phyloP scores from a whole-genome alignment of 116 monocot genomes.

The Dioscorea cayenensis region DNA sequence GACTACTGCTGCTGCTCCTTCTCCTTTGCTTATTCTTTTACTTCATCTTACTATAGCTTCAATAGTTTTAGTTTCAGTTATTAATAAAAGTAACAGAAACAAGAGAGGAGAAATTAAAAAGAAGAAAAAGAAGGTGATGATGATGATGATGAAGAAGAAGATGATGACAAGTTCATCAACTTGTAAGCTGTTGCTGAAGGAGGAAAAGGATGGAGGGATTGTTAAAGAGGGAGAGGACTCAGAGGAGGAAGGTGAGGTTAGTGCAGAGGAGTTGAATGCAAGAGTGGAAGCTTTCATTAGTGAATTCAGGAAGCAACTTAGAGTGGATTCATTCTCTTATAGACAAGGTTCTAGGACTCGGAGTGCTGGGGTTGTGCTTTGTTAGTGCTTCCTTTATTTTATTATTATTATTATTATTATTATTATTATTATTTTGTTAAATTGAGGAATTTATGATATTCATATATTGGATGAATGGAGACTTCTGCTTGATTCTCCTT shows the following conservation, averaged over 20 bases:
- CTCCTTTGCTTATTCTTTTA: conserved; percentile 6
- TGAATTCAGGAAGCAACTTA: conserved; percentile 6
- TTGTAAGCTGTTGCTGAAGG: neutral
- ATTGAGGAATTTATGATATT: neutral
- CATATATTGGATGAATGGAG: too few species aligned
- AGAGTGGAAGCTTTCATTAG: conserved; percentile 10
- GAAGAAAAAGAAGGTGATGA: neutral
- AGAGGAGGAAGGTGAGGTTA: neutral
- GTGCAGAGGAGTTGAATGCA: conserved; percentile 6
- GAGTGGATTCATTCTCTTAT: conserved; percentile 5
- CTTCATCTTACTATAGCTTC: conserved; percentile 10
- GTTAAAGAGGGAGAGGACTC: neutral
- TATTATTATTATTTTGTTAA: too few species aligned
- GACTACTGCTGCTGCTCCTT: neutral
- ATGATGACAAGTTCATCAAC: neutral
- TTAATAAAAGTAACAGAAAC: neutral
- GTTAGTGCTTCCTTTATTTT: neutral
- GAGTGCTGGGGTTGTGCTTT: neutral
- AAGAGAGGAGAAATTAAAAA: neutral
- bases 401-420: too few species aligned
- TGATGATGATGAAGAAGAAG: neutral
- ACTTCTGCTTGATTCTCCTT: too few species aligned
- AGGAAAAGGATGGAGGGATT: neutral
- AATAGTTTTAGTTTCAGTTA: conserved; percentile 1
- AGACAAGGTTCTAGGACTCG: neutral